These are phyloP conservation scores for Rhododendron griersonianum DNA, from an alignment of 148 eudicot genomes.

Conservation along the genomic window DNA sequence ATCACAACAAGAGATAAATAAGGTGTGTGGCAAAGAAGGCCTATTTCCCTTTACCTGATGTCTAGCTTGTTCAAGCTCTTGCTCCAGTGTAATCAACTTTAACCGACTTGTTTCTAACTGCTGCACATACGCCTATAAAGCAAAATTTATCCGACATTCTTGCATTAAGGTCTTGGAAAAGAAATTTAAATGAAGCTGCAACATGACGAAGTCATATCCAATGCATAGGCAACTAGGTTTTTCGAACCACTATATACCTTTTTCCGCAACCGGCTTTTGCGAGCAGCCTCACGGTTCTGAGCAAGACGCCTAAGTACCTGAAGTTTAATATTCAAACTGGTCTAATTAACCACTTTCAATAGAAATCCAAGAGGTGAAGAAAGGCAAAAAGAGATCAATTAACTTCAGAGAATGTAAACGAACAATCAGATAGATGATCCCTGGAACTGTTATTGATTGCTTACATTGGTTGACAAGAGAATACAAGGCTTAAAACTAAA, in stretches of 20 bases:
- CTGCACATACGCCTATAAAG: slow-evolving; percentile 73
- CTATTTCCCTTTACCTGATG: slow-evolving; percentile 60
- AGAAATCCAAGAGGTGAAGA: background rate
- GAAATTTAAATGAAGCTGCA: background rate
- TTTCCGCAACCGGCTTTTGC: slow-evolving; percentile 92
- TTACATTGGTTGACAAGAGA: background rate
- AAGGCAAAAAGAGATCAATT: background rate
- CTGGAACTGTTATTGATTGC: background rate
- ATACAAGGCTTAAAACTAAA: background rate
- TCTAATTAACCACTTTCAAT: background rate
- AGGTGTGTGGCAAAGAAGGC: slow-evolving; percentile 18
- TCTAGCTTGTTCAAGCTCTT: slow-evolving; percentile 74
- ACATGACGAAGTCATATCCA: background rate
- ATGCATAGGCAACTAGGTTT: background rate
- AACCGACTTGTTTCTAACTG: slow-evolving; percentile 80
- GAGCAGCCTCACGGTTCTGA: slow-evolving; percentile 99
- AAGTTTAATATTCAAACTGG: background rate
- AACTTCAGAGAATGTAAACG: background rate
- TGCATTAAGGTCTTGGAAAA: background rate
- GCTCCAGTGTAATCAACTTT: slow-evolving; percentile 77
- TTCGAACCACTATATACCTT: slow-evolving; percentile 42
- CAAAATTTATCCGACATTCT: slow-evolving; percentile 6
- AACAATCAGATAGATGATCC: background rate
- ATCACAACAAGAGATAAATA: background rate
- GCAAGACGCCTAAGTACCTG: slow-evolving; percentile 91